Conservation (phyloP, 306 rosid genomes). For the Begonia masoniana region DNA sequence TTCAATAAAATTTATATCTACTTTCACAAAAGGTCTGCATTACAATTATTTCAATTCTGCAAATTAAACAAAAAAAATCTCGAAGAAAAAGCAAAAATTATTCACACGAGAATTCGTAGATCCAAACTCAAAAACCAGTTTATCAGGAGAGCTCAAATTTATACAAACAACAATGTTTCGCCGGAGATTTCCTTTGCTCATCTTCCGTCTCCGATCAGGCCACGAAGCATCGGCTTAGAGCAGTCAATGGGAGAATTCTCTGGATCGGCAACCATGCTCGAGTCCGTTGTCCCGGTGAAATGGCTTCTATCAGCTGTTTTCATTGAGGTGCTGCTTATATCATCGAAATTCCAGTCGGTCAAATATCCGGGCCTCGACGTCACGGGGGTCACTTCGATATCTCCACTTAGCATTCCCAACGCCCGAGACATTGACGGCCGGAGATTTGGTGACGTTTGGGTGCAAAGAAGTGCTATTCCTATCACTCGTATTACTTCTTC, state of each 20-base stretch:
- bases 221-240: constrained; percentile 17
- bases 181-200: background rate
- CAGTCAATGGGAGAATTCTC: constrained; percentile 9
- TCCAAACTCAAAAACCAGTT: no score
- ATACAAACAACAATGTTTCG: no score
- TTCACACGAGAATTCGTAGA: no score
- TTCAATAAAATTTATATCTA: no score
- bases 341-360: constrained; percentile 55
- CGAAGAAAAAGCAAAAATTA: no score
- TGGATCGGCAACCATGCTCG: constrained; percentile 18
- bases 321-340: constrained; percentile 13
- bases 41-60: no score
- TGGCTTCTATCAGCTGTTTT: constrained; percentile 18
- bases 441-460: constrained; percentile 42
- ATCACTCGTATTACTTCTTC: constrained; percentile 38
- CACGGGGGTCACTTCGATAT: constrained; percentile 35
- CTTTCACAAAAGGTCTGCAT: no score
- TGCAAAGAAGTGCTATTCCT: constrained; percentile 44
- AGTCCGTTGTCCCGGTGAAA: constrained; percentile 17
- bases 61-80: no score
- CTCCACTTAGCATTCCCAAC: constrained; percentile 66
- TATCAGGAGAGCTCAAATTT: no score
- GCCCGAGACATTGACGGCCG: constrained; percentile 65
- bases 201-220: constrained; percentile 18
- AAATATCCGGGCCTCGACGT: constrained; percentile 54